These are phyloP conservation scores for Rhizoclosmatium globosum DNA, from an alignment of 192 early-diverging fungal species.

Conservation along the genomic window DNA sequence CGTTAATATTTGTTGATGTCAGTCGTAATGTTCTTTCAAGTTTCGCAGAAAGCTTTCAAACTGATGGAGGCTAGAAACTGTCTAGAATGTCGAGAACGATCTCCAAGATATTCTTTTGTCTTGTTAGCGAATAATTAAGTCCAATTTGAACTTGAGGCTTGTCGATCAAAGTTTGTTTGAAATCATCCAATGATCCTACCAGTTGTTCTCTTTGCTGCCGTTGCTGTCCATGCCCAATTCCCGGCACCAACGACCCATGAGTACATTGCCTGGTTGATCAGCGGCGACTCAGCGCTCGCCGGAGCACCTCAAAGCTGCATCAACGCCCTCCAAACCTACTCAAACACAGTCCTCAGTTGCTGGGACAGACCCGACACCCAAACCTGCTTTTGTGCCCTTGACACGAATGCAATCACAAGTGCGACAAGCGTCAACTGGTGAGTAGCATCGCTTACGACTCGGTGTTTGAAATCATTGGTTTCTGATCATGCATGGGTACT, in stretches of 20 bases:
- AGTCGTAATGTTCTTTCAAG: too few species aligned
- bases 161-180: too few species aligned
- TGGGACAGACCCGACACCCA: not conserved
- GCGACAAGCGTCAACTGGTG: slow-evolving; percentile 2
- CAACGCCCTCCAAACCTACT: slow-evolving; percentile 1
- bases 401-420: slow-evolving; percentile 6
- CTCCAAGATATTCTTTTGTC: too few species aligned
- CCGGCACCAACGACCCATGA: slow-evolving; percentile 12
- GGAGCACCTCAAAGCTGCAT: slow-evolving; percentile 5
- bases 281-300: not conserved
- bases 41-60: too few species aligned
- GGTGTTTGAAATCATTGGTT: not conserved
- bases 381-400: slow-evolving; percentile 11
- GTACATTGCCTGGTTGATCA: slow-evolving; percentile 18
- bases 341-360: not conserved
- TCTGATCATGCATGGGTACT: not conserved
- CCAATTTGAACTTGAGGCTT: too few species aligned
- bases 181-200: too few species aligned
- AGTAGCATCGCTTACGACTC: not conserved
- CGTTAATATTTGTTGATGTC: too few species aligned
- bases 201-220: not conserved
- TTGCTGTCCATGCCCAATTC: not conserved
- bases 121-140: too few species aligned
- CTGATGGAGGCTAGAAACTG: too few species aligned
- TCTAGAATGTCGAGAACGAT: too few species aligned